phyloP scores from a whole-genome alignment of 352 stramenopile species.

The Pythium phragmiticola region DNA sequence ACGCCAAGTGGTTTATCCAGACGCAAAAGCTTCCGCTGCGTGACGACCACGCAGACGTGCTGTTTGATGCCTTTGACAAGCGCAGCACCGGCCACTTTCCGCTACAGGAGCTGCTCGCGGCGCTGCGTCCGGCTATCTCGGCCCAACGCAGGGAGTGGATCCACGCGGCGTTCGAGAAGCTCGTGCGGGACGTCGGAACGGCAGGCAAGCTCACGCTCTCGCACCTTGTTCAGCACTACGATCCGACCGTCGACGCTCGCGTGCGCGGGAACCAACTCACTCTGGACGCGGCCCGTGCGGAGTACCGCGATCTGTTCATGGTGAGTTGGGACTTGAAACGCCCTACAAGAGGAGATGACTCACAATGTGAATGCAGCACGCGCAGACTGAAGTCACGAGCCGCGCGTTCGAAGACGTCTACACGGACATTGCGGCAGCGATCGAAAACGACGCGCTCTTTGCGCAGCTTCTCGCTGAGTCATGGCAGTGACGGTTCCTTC shows the following conservation, averaged over 20 bases:
- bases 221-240: slow-evolving; percentile 44
- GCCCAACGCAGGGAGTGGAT: slow-evolving; percentile 38
- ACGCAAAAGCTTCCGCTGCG: slow-evolving; percentile 52
- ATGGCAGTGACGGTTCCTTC: slow-evolving; percentile 41
- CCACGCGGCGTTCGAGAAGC: slow-evolving; percentile 40
- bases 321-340: slow-evolving; percentile 7
- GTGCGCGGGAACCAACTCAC: slow-evolving; percentile 42
- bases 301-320: slow-evolving; percentile 54
- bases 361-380: slow-evolving; percentile 7
- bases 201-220: slow-evolving; percentile 43
- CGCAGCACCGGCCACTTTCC: slow-evolving; percentile 62
- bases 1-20: slow-evolving; percentile 62
- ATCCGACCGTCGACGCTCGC: slow-evolving; percentile 60
- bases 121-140: slow-evolving; percentile 40
- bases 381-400: slow-evolving; percentile 35
- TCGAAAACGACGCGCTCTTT: slow-evolving; percentile 63
- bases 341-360: not conserved
- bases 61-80: slow-evolving; percentile 73
- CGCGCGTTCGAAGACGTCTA: slow-evolving; percentile 76
- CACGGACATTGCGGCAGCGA: slow-evolving; percentile 57
- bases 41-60: slow-evolving; percentile 72
- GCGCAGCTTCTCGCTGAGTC: slow-evolving; percentile 65
- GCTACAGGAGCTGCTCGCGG: slow-evolving; percentile 40
- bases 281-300: slow-evolving; percentile 30
- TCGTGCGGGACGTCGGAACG: slow-evolving; percentile 25